Conservation (phyloP, 768 basidiomycete species). For the Tylopilus cervinicoccineus region DNA sequence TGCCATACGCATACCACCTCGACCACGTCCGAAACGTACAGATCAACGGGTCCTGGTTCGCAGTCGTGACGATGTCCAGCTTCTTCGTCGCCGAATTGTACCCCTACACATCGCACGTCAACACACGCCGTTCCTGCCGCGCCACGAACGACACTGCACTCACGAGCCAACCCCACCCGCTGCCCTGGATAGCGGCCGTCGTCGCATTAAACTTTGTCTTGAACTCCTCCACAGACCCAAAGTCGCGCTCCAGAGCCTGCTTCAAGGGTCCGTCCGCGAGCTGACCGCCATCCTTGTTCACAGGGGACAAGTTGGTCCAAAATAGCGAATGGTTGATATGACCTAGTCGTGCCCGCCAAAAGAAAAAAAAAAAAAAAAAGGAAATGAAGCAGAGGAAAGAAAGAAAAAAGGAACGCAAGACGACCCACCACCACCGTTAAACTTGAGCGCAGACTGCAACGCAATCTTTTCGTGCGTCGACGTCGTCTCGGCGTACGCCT, state of each 20-base stretch:
- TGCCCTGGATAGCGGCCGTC: slow-evolving; percentile 92
- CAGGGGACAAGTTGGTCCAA: slow-evolving; percentile 95
- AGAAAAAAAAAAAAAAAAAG: not conserved
- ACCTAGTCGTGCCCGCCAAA: slow-evolving; percentile 32
- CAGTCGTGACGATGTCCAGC: slow-evolving; percentile 88
- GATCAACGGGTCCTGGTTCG: slow-evolving; percentile 94
- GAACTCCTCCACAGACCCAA: slow-evolving; percentile 83
- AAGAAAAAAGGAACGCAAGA: not conserved
- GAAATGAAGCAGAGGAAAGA: not conserved
- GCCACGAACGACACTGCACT: slow-evolving; percentile 17
- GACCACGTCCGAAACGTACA: slow-evolving; percentile 33
- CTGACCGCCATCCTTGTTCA: slow-evolving; percentile 56
- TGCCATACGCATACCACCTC: not conserved
- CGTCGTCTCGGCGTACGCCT: slow-evolving; percentile 61
- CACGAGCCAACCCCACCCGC: slow-evolving; percentile 98
- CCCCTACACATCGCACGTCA: slow-evolving; percentile 43
- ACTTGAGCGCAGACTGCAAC: slow-evolving; percentile 90
- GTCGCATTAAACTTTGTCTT: slow-evolving; percentile 83
- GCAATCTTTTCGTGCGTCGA: slow-evolving; percentile 74
- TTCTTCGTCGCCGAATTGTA: slow-evolving; percentile 61
- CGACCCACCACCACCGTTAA: slow-evolving; percentile 85
- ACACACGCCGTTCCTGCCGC: not conserved
- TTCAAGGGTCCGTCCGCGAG: slow-evolving; percentile 67
- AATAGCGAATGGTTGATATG: slow-evolving; percentile 96
- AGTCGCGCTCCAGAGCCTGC: slow-evolving; percentile 71